phyloP scores from a whole-genome alignment of 129 eudicot genomes.

The Artemisia annua region DNA sequence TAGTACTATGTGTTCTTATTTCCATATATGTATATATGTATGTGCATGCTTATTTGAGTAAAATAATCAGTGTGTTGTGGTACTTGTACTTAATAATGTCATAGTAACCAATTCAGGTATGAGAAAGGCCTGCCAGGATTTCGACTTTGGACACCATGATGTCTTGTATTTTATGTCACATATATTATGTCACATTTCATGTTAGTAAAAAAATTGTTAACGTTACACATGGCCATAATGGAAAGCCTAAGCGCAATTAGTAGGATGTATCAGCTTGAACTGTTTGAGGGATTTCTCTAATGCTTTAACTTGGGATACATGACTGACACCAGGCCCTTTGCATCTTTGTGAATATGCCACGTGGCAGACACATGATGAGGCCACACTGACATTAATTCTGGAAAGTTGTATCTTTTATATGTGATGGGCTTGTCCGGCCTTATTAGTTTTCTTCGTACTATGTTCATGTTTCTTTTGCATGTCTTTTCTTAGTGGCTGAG shows the following conservation, averaged over 20 bases:
- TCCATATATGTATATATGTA: neutral
- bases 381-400: too few relatives aligned
- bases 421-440: neutral
- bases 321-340: neutral
- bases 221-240: too few relatives aligned
- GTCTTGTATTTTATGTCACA: too few relatives aligned
- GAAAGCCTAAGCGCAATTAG: too few relatives aligned
- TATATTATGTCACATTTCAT: too few relatives aligned
- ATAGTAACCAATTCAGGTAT: neutral
- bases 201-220: too few relatives aligned
- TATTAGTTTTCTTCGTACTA: neutral
- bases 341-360: too few relatives aligned
- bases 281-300: neutral
- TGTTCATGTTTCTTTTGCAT: neutral
- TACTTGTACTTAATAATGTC: neutral
- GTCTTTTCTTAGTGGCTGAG: conserved; percentile 2
- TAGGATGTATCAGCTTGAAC: too few relatives aligned
- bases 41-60: neutral
- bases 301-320: neutral
- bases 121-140: neutral
- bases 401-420: neutral
- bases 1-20: neutral
- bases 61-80: neutral
- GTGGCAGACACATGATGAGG: too few relatives aligned
- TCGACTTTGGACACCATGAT: too few relatives aligned